A percentile compares a stretch with the other conserved stretches of the same genome.
These are phyloP conservation scores for Coprinopsis sp. DNA, from an alignment of 768 basidiomycete genomes.

Conservation along the genomic window DNA sequence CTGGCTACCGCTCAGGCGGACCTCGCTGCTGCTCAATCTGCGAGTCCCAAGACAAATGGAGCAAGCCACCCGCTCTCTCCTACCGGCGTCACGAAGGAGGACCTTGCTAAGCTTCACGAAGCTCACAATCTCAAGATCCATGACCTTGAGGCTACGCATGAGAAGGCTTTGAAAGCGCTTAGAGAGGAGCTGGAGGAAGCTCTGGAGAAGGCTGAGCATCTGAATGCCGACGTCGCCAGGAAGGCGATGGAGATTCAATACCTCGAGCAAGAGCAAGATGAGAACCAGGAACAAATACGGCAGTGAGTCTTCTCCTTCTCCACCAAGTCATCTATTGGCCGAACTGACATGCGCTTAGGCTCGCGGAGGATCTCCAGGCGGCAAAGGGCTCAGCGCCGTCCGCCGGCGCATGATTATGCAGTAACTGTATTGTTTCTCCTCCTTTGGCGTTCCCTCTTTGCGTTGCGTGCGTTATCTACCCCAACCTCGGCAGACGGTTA, in stretches of 20 bases:
- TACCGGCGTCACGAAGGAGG: slow-evolving; percentile 64
- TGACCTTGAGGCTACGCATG: slow-evolving; percentile 66
- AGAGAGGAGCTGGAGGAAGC: slow-evolving; percentile 55
- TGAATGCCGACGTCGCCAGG: slow-evolving; percentile 56
- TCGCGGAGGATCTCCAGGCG: slow-evolving; percentile 4
- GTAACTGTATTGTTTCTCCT: neutral
- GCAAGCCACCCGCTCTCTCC: slow-evolving; percentile 24
- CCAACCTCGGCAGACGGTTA: slow-evolving; percentile 8
- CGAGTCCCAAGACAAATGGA: slow-evolving; percentile 55
- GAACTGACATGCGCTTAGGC: neutral
- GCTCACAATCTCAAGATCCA: slow-evolving; percentile 80
- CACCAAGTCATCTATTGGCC: neutral
- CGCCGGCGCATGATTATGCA: slow-evolving; percentile 6
- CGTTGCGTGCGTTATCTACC: slow-evolving; percentile 5
- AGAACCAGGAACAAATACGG: slow-evolving; percentile 67
- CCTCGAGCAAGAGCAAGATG: slow-evolving; percentile 76
- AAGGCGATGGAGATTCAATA: slow-evolving; percentile 81
- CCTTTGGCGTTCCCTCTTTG: too few species aligned
- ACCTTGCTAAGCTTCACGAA: slow-evolving; percentile 72
- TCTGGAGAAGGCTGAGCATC: slow-evolving; percentile 43
- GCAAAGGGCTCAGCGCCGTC: neutral
- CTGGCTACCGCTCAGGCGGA: slow-evolving; percentile 59
- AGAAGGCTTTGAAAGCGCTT: slow-evolving; percentile 48
- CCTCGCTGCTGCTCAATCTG: slow-evolving; percentile 44
- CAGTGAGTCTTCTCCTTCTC: slow-evolving; percentile 55